Evolutionary conservation across 352 stramenopile genomes (phyloP), one percentile per base, ranked within the genome.

Genomic region (Globisporangium echinulatum): DNA sequence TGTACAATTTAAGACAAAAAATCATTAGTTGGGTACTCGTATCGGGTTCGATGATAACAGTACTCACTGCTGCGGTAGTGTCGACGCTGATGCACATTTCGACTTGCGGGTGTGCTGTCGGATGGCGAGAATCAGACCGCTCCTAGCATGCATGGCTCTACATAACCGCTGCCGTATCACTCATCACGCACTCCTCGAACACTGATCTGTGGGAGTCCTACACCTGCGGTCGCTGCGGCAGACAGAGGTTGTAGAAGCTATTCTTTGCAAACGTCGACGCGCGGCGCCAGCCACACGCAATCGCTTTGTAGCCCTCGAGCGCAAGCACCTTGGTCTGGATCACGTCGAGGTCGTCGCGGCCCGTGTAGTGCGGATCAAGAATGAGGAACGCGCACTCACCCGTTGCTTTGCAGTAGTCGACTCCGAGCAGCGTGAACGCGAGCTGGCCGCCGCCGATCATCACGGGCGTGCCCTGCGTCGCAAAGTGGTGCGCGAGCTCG

Each of bases 391-490:
- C 74, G 49, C 76, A 87, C 25, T 90, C 78, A 33, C 70, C 73
- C n/a, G 67, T 72, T 10, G 66, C 61, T 3, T 69, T 69, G 46
- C 92, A 84, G 56, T 83, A 93, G 59, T 85, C 72, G 7, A 96
- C 82, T 47, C 86, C 86, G 38, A 96, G 56, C 13, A 93, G 48
- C 6, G 85, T 96, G 70, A 93, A 93, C 49, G 86, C 86, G 51
- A 96, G 71, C 44, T 85, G 74, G 1, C 79, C 85, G 36, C 86
- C 84, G 19, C 86, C 82, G 71, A 96, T 91, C 86, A 96, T 96
- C 33, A 96, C 83, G 2, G 86, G 86, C 39, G 83, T 90, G 17
- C 84, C 86, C 47, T 94, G 79, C 2, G 70, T 79, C 49, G 81
- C 58, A 49, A 96, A 96, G 61, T 96, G 86, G 51, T 88, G 66